These are phyloP conservation scores for Cardiosporidium cionae DNA, from an alignment of 169 alveolate genomes.

Conservation along the genomic window DNA sequence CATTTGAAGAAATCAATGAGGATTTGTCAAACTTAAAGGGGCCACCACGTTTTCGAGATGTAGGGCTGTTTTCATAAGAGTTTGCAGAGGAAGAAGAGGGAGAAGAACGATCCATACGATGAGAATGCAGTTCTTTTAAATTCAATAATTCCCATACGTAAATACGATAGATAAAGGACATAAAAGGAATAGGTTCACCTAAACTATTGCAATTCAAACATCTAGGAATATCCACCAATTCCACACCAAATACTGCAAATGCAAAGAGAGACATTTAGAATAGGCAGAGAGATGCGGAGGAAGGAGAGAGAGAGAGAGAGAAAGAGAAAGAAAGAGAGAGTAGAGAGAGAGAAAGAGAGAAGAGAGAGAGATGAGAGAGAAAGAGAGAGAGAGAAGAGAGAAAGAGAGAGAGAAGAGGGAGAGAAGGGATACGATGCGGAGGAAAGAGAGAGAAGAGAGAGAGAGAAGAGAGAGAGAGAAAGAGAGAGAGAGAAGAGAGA, in stretches of 20 bases:
- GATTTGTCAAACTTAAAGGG: neutral
- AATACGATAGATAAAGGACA: neutral
- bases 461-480: too few relatives aligned
- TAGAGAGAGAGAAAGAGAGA: too few relatives aligned
- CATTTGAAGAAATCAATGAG: neutral
- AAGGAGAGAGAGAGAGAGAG: constrained; percentile 8
- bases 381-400: neutral
- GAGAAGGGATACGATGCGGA: too few relatives aligned
- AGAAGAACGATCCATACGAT: neutral
- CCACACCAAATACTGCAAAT: neutral
- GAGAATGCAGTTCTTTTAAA: neutral
- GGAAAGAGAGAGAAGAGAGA: too few relatives aligned
- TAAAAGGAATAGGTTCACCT: neutral
- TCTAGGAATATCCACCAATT: neutral
- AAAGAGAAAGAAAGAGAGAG: too few relatives aligned
- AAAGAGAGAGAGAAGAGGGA: too few relatives aligned
- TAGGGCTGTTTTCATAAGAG: neutral
- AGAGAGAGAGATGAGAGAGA: too few relatives aligned
- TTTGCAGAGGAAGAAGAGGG: neutral
- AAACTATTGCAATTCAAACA: neutral
- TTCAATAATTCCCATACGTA: neutral
- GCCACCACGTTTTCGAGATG: neutral
- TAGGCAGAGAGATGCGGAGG: constrained; percentile 6
- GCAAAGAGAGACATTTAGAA: neutral
- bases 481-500: too few relatives aligned